Percentiles rank a stretch among this genome's conserved stretches.
Conservation (phyloP, 148 eudicot genomes). For the Diospyros kaki region DNA sequence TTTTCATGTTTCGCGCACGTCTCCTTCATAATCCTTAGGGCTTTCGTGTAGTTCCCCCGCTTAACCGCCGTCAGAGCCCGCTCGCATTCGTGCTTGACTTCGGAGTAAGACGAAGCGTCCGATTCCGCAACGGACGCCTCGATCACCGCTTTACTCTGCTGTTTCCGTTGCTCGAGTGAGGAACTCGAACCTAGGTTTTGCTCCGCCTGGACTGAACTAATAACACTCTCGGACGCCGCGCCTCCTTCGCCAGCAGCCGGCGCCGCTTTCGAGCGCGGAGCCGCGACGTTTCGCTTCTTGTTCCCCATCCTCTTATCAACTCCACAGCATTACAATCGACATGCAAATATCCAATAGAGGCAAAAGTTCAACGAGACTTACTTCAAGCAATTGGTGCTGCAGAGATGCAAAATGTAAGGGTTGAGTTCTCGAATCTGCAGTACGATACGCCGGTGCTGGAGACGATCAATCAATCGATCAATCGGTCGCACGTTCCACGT, state of each 20-base stretch:
- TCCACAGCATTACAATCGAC: slow-evolving; percentile 12
- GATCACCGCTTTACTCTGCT: slow-evolving; percentile 3
- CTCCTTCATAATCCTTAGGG: slow-evolving; percentile 75
- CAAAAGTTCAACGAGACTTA: slow-evolving; percentile 15
- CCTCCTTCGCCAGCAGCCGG: slow-evolving; percentile 17
- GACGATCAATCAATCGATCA: neutral
- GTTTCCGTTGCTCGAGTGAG: neutral
- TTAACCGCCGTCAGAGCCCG: slow-evolving; percentile 55
- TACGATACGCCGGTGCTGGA: neutral
- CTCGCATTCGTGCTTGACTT: slow-evolving; percentile 68
- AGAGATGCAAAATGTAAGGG: neutral
- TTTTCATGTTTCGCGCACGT: slow-evolving; percentile 34
- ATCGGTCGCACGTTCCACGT: slow-evolving; percentile 3
- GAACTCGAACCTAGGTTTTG: slow-evolving; percentile 12
- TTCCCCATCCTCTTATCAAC: slow-evolving; percentile 46
- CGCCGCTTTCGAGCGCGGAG: slow-evolving; percentile 45
- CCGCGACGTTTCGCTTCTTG: slow-evolving; percentile 46
- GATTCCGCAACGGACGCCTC: slow-evolving; percentile 8
- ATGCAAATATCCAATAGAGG: slow-evolving; percentile 16
- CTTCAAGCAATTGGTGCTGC: neutral
- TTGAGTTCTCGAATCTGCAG: slow-evolving; percentile 4
- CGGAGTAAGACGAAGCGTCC: slow-evolving; percentile 15
- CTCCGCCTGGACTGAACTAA: neutral
- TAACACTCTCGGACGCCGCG: slow-evolving; percentile 5
- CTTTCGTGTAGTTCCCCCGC: slow-evolving; percentile 71